A percentile compares a stretch with the other conserved stretches of the same genome.
Conservation (phyloP, 495 filamentous ascomycete genomes). For the Xylaria bambusicola region DNA sequence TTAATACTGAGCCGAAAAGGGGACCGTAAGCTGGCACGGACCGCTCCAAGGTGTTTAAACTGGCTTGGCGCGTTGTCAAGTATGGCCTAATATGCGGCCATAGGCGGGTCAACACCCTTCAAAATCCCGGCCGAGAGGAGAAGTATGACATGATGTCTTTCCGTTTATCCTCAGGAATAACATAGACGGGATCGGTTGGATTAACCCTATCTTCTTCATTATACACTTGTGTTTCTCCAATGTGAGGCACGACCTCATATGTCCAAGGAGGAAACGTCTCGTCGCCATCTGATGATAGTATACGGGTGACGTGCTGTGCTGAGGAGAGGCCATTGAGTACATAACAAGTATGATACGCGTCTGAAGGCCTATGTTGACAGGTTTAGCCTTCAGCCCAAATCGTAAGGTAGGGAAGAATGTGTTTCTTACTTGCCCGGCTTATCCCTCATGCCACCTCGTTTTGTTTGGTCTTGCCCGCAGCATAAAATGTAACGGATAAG, state of each 20-base stretch:
- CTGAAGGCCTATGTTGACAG: conserved; percentile 59
- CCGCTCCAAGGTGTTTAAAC: conserved; percentile 17
- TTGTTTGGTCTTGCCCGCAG: conserved; percentile 74
- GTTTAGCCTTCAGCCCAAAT: conserved; percentile 24
- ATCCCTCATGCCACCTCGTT: conserved; percentile 81
- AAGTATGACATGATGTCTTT: conserved; percentile 67
- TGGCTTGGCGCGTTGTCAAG: conserved; percentile 35
- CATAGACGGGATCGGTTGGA: conserved; percentile 79
- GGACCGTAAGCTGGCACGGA: conserved; percentile 7
- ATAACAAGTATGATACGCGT: conserved; percentile 93
- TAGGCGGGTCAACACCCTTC: conserved; percentile 31
- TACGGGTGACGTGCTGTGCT: conserved; percentile 74
- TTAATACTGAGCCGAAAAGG: background rate
- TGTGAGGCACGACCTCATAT: conserved; percentile 60
- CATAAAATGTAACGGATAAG: conserved; percentile 83
- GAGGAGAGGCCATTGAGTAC: conserved; percentile 82
- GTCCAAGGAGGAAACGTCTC: conserved; percentile 59
- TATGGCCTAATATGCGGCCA: conserved; percentile 38
- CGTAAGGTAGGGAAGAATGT: conserved; percentile 9
- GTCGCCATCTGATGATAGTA: conserved; percentile 46
- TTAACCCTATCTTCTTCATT: conserved; percentile 54
- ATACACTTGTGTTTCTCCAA: conserved; percentile 52
- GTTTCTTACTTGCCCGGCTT: conserved; percentile 83
- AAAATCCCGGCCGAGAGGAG: conserved; percentile 56
- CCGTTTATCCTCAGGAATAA: conserved; percentile 71